Conservation (phyloP, 768 basidiomycete genomes). For the Clitopilus hobsonii region DNA sequence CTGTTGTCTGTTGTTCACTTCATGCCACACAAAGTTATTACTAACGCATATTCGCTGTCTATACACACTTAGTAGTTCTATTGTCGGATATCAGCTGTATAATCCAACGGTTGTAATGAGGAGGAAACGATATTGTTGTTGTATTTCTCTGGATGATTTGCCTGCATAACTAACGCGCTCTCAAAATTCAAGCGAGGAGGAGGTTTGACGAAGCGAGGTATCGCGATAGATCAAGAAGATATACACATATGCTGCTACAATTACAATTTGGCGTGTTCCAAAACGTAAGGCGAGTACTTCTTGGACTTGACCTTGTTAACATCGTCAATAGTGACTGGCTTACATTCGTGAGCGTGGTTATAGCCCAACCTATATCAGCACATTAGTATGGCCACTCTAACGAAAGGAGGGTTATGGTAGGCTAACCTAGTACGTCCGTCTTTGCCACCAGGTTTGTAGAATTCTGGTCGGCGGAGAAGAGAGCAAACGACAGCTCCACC, state of each 20-base stretch:
- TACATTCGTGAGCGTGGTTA: slow-evolving; percentile 70
- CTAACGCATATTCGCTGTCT: neutral
- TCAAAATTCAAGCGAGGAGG: too few relatives aligned
- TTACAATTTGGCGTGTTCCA: slow-evolving; percentile 44
- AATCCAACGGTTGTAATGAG: neutral
- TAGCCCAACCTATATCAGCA: slow-evolving; percentile 58
- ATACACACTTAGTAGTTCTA: neutral
- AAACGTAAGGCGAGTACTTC: slow-evolving; percentile 46
- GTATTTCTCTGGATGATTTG: neutral
- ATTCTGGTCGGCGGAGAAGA: slow-evolving; percentile 72
- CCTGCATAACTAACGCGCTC: too few relatives aligned
- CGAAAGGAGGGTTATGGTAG: slow-evolving; percentile 9
- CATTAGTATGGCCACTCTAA: neutral
- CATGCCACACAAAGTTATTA: slow-evolving; percentile 1
- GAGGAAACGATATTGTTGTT: neutral
- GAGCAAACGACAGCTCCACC: slow-evolving; percentile 79
- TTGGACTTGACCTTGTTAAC: slow-evolving; percentile 75
- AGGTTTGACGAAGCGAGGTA: too few relatives aligned
- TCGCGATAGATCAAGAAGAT: too few relatives aligned
- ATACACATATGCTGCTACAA: neutral
- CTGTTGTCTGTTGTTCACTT: too few relatives aligned
- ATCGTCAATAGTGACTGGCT: slow-evolving; percentile 55
- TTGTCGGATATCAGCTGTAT: neutral
- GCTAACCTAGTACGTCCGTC: slow-evolving; percentile 63
- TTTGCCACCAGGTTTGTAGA: slow-evolving; percentile 58